A percentile compares a stretch with the other conserved stretches of the same genome.
phyloP scores from a whole-genome alignment of 495 filamentous ascomycete species.

The Umbilicaria muhlenbergii region DNA sequence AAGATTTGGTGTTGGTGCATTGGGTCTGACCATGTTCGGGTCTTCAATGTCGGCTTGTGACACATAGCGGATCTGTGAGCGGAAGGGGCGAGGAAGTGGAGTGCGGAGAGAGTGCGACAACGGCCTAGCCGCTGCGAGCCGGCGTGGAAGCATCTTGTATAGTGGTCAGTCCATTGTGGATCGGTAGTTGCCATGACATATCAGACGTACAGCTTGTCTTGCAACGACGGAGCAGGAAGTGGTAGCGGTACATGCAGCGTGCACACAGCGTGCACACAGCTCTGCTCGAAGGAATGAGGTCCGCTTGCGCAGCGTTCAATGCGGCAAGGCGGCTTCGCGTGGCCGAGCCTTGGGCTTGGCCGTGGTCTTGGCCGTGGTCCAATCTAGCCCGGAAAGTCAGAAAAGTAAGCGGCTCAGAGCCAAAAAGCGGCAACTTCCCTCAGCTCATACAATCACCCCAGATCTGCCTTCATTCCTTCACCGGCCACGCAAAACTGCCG shows the following conservation, averaged over 20 bases:
- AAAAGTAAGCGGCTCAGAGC: constrained; percentile 15
- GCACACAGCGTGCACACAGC: no score
- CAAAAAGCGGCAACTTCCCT: constrained; percentile 19
- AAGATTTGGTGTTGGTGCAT: not conserved
- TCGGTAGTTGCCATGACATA: not conserved
- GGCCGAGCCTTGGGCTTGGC: not conserved
- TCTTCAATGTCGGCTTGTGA: constrained; percentile 52
- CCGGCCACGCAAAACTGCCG: constrained; percentile 25
- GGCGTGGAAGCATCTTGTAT: constrained; percentile 28
- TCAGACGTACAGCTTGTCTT: no score
- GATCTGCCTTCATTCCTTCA: constrained; percentile 20
- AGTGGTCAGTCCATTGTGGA: not conserved
- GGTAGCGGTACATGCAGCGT: no score
- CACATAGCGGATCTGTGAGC: constrained; percentile 32
- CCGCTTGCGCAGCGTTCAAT: no score
- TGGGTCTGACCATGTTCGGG: constrained; percentile 51
- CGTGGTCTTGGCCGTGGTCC: constrained; percentile 4
- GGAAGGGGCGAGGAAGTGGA: constrained; percentile 7
- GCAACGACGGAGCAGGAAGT: not conserved
- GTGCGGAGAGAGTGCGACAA: constrained; percentile 18
- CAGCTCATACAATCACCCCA: constrained; percentile 24
- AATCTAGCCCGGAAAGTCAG: constrained; percentile 15
- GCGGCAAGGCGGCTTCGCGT: not conserved
- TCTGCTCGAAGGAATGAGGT: no score
- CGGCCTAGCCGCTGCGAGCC: constrained; percentile 25